phyloP scores from a whole-genome alignment of 129 eudicot species.

The Flaveria brownii region DNA sequence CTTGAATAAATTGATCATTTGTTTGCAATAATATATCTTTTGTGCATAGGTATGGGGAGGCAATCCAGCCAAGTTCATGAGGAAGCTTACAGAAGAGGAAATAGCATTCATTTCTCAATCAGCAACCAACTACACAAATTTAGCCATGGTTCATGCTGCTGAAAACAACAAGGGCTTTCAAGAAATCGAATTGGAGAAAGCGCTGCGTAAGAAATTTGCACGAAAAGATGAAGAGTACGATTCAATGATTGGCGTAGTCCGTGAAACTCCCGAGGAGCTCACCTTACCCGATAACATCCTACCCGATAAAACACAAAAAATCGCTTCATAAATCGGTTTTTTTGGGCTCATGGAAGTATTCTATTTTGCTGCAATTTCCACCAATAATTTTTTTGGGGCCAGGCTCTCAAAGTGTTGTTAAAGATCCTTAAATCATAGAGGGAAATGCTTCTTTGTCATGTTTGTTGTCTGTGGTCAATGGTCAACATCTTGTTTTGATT shows the following conservation, averaged over 20 bases:
- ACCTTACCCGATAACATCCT: constrained; percentile 58
- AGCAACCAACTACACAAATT: constrained; percentile 69
- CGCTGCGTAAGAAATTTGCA: constrained; percentile 76
- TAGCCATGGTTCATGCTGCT: constrained; percentile 89
- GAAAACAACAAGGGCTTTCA: constrained; percentile 80
- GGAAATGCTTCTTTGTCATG: constrained; percentile 35
- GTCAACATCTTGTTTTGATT: constrained; percentile 31
- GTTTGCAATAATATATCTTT: background rate
- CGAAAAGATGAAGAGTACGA: constrained; percentile 73
- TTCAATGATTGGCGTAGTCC: constrained; percentile 72
- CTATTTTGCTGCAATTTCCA: constrained; percentile 28
- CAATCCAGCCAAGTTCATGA: constrained; percentile 87
- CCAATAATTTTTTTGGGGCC: constrained; percentile 62
- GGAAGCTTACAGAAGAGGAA: constrained; percentile 97
- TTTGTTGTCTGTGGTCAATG: constrained; percentile 28
- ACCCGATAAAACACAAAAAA: constrained; percentile 56
- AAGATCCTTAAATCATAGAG: constrained; percentile 33
- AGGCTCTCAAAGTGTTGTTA: constrained; percentile 46
- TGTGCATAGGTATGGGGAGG: constrained; percentile 92
- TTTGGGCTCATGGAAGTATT: constrained; percentile 5
- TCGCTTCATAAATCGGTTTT: constrained; percentile 33
- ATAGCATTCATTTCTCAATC: constrained; percentile 85
- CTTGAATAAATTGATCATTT: background rate
- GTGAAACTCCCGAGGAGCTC: constrained; percentile 78
- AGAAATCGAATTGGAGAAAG: constrained; percentile 75